Base-by-base conservation (phyloP, 768 basidiomycete species). In the Pisolithus microcarpus region DNA sequence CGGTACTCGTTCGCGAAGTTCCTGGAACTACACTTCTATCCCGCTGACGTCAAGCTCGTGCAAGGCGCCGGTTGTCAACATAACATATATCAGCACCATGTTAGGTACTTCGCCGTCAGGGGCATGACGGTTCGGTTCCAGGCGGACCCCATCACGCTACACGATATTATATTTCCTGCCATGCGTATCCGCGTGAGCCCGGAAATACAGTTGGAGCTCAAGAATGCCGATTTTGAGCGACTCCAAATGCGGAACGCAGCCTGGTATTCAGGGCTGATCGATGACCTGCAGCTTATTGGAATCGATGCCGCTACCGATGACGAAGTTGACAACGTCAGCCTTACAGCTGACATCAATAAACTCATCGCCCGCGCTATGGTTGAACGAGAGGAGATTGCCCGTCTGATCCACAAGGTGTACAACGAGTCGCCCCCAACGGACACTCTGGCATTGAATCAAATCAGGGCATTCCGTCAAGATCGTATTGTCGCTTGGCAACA, bases 401-500 rank as follows among this genome's bases (percentile, higher is more conserved):
- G 74, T 4, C 72, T 90, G 43, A 82, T 96, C 48, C 86, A 91
- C 53, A 70, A 75, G 48, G 81, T 91, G 23, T 96, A 97, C 67
- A 79, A 79, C 59, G 84, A 91, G 52, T 86, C 91, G 0, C 59
- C 79, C 1, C 81, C 91, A 46, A 87, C 80, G 18, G 92, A 96
- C 62, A 94, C 92, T 0, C 77, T 95, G 39, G 88, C 85, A 36
- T 76, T 94, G 46, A 97, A 93, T 54, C 80, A 81, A 57, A 87
- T 93, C 5, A 83, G 93, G 44, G 82, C 87, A 1, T 84, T 83
- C 53, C 77, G 93, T 43, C 95, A 97, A 70, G 91, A 95, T 59
- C 87, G 86, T 64, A 91, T 95, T 43, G 91, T 95, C 15, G 89
- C 87, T n/a, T 97, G 94, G 90, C 93, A 99, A 66, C 80, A 80